These are phyloP conservation scores for Irpex sp. DNA, from an alignment of 1,284 basidiomycete genomes.

Conservation along the genomic window DNA sequence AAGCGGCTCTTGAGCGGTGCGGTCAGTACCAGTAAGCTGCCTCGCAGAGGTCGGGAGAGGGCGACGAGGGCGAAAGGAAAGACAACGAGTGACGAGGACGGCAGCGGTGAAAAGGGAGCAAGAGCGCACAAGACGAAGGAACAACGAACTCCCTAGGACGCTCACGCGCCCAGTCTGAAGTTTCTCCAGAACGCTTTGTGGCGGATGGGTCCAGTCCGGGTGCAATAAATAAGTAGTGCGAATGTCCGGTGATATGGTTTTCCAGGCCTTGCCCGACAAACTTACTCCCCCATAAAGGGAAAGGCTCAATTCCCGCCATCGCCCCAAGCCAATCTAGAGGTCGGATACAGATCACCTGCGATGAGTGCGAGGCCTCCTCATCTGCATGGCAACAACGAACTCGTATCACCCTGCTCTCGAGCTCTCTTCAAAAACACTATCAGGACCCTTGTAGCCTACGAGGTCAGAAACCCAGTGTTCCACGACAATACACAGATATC, in stretches of 20 bases:
- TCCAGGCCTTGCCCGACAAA: neutral
- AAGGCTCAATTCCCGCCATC: neutral
- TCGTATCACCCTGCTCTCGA: neutral
- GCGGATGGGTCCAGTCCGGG: neutral
- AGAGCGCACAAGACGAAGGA: neutral
- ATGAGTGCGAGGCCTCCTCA: neutral
- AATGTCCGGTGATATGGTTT: neutral
- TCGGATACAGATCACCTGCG: neutral
- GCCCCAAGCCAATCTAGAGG: neutral
- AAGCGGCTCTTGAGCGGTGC: neutral
- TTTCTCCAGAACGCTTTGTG: neutral
- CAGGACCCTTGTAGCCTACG: neutral
- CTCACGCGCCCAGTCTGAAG: neutral
- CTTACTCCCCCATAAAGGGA: neutral
- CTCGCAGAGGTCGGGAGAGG: neutral
- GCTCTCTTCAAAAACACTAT: neutral
- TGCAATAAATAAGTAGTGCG: neutral
- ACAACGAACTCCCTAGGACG: neutral
- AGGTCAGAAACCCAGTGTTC: too few species aligned
- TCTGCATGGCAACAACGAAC: neutral
- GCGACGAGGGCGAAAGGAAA: neutral
- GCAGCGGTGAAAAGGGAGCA: neutral
- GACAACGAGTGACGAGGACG: neutral
- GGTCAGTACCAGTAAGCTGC: neutral
- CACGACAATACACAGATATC: too few species aligned